Evolutionary conservation across 805 yeast species (phyloP).

Genomic region (Pichia nakasei): DNA sequence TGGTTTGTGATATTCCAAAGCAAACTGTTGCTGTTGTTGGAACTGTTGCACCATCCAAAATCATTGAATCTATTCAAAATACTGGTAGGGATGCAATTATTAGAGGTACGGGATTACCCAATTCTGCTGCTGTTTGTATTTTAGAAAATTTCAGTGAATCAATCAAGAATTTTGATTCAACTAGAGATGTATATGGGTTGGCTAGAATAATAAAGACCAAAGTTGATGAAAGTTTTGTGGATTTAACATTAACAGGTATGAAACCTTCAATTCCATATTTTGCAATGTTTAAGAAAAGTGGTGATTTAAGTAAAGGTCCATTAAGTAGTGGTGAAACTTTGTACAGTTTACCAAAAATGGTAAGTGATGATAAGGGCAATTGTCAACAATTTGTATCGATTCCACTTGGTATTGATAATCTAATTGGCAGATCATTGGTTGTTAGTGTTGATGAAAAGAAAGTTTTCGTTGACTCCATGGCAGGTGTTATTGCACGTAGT

Average conservation of each 20-base stretch:
- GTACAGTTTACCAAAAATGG: conserved; percentile 35
- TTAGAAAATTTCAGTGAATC: conserved; percentile 54
- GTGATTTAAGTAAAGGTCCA: conserved; percentile 72
- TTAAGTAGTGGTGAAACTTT: conserved; percentile 50
- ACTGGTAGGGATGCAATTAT: conserved; percentile 87
- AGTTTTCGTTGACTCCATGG: conserved; percentile 39
- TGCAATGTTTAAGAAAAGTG: conserved; percentile 60
- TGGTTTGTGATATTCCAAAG: conserved; percentile 47
- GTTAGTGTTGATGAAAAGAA: conserved; percentile 34
- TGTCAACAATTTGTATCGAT: conserved; percentile 40
- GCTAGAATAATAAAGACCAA: conserved; percentile 73
- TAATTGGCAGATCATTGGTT: conserved; percentile 64
- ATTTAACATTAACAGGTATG: conserved; percentile 70
- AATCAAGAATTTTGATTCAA: conserved; percentile 20
- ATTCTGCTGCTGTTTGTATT: conserved; percentile 87
- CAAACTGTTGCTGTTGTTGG: conserved; percentile 66
- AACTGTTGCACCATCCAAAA: conserved; percentile 62
- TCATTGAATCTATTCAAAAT: conserved; percentile 57
- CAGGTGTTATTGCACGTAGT: conserved; percentile 90
- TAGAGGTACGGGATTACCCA: conserved; percentile 81
- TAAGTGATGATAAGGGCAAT: conserved; percentile 24
- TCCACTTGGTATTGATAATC: conserved; percentile 41
- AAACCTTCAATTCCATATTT: conserved; percentile 49
- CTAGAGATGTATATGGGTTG: conserved; percentile 70
- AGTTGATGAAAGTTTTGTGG: conserved; percentile 49